Conservation (phyloP, 2,329 filamentous ascomycete species). For the Xylariales sp. region DNA sequence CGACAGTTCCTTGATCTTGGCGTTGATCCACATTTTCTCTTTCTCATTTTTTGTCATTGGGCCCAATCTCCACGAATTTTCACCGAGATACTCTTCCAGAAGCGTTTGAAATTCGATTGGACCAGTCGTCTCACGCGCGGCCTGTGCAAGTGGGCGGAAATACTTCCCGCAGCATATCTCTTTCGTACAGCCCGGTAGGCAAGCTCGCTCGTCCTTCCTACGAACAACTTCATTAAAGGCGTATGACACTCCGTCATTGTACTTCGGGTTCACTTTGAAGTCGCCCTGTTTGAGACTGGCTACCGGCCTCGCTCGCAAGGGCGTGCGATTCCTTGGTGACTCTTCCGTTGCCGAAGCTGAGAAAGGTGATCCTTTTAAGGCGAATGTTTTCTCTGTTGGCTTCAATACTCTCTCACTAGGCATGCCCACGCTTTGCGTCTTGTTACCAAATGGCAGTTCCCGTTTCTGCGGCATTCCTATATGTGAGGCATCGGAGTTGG, state of each 20-base stretch:
- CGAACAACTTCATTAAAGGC: conserved; percentile 75
- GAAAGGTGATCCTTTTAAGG: too few relatives aligned
- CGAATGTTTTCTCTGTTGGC: conserved; percentile 6
- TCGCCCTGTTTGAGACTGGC: conserved; percentile 60
- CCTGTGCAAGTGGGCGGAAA: conserved; percentile 62
- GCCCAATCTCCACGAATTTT: conserved; percentile 54
- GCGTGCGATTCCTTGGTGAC: too few relatives aligned
- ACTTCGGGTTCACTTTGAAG: conserved; percentile 76
- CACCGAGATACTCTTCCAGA: conserved; percentile 54
- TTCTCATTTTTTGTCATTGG: conserved; percentile 57
- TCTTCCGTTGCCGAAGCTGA: too few relatives aligned
- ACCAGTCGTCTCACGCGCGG: conserved; percentile 35
- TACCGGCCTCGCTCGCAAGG: conserved; percentile 56
- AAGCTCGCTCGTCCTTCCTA: conserved; percentile 62
- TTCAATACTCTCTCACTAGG: too few relatives aligned
- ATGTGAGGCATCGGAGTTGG: conserved; percentile 8
- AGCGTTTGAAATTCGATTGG: conserved; percentile 27
- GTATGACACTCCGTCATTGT: conserved; percentile 66
- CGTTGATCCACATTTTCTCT: conserved; percentile 66
- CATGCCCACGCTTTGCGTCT: conserved; percentile 9
- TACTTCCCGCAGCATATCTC: conserved; percentile 71
- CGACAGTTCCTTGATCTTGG: conserved; percentile 68
- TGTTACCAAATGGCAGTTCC: conserved; percentile 34
- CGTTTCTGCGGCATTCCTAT: conserved; percentile 31
- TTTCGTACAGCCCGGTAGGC: conserved; percentile 69